These are phyloP conservation scores for Hypericum perforatum DNA, from an alignment of 345 rosid species.

Conservation along the genomic window DNA sequence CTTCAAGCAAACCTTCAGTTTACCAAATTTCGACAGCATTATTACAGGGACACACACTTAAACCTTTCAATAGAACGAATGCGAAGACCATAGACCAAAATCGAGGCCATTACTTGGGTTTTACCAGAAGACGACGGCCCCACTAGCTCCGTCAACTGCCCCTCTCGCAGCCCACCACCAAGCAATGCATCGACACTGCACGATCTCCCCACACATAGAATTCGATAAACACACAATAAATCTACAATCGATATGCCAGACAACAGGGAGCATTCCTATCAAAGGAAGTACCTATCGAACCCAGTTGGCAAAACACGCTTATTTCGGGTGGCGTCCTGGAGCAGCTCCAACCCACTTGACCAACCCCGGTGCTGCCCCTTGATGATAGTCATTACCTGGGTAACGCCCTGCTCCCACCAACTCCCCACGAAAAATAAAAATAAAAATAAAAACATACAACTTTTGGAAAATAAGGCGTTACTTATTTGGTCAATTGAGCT, in stretches of 20 bases:
- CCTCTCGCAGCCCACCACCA: constrained; percentile 54
- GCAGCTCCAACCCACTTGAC: constrained; percentile 47
- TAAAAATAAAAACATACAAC: not conserved
- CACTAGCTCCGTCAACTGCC: constrained; percentile 70
- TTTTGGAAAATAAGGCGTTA: not conserved
- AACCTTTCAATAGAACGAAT: no score
- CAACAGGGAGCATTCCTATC: no score
- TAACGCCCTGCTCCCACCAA: constrained; percentile 34
- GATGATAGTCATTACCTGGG: constrained; percentile 36
- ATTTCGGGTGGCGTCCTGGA: constrained; percentile 39
- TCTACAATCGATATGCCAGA: no score
- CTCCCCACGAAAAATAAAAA: not conserved
- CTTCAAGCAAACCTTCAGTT: constrained; percentile 47
- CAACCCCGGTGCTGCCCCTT: constrained; percentile 38
- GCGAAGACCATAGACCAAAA: no score
- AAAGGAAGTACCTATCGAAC: constrained; percentile 33
- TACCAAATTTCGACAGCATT: no score
- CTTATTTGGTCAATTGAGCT: no score
- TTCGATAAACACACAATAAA: no score
- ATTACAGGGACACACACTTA: no score
- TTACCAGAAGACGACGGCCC: constrained; percentile 88
- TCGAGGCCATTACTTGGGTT: constrained; percentile 50
- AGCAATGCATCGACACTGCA: constrained; percentile 57
- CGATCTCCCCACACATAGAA: constrained; percentile 7
- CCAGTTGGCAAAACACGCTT: constrained; percentile 51